Conservation (phyloP, 2,329 filamentous ascomycete species). For the Botrytis cinerea region DNA sequence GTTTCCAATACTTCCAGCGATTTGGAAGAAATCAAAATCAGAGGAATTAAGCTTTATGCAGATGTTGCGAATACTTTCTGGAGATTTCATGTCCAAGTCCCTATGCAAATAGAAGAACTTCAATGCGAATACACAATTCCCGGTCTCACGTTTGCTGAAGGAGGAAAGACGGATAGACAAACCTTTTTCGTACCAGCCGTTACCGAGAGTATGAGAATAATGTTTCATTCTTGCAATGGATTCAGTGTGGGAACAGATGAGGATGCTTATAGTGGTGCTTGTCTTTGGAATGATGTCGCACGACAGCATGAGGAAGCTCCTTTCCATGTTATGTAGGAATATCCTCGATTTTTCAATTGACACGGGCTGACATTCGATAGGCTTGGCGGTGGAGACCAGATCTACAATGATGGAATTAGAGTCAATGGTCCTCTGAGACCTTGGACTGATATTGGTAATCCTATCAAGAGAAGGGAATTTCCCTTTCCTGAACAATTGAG, state of each 20-base stretch:
- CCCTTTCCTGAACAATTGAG: constrained; percentile 79
- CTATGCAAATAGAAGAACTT: constrained; percentile 69
- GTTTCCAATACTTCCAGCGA: not conserved
- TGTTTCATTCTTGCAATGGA: constrained; percentile 98
- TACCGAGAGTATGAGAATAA: constrained; percentile 90
- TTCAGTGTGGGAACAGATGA: constrained; percentile 89
- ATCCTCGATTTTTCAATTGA: constrained; percentile 47
- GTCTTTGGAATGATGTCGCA: constrained; percentile 90
- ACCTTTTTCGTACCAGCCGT: constrained; percentile 83
- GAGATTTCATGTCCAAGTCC: constrained; percentile 81
- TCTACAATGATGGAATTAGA: constrained; percentile 93
- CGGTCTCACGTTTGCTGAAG: constrained; percentile 61
- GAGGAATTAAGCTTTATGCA: constrained; percentile 63
- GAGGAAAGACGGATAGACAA: constrained; percentile 59
- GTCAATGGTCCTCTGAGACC: constrained; percentile 76
- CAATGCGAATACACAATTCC: constrained; percentile 78
- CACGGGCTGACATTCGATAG: constrained; percentile 45
- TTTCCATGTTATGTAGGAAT: constrained; percentile 81
- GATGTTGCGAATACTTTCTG: constrained; percentile 79
- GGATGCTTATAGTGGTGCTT: constrained; percentile 84
- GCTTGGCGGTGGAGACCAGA: constrained; percentile 91
- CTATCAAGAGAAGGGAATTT: constrained; percentile 75
- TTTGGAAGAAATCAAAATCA: constrained; percentile 47
- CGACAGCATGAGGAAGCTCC: constrained; percentile 77
- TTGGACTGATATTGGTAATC: constrained; percentile 85